Evolutionary conservation across 2,329 filamentous ascomycete genomes (phyloP).

Genomic region (Fusarium virguliforme): DNA sequence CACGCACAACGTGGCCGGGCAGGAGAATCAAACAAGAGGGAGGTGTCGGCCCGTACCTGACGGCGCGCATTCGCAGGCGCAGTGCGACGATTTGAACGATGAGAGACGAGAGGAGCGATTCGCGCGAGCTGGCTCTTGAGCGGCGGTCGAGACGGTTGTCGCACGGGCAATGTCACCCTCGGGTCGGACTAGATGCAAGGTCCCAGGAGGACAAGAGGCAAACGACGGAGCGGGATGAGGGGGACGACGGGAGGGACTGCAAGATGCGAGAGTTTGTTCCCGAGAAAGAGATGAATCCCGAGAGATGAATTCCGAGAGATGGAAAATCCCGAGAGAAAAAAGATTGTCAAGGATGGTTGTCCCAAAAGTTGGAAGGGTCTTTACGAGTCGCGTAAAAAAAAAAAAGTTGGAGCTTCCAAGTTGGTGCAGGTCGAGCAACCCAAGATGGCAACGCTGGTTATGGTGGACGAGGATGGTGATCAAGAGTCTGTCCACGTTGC

Average conservation of each 20-base stretch:
- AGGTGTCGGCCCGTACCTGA: conserved; percentile 41
- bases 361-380: neutral
- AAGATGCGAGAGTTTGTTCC: neutral
- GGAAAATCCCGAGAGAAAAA: neutral
- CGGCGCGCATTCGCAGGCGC: conserved; percentile 39
- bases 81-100: conserved; percentile 26
- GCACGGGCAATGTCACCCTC: conserved; percentile 27
- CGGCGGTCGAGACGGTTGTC: conserved; percentile 13
- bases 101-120: conserved; percentile 17
- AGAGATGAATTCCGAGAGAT: neutral
- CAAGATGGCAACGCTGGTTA: conserved; percentile 25
- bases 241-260: conserved; percentile 20
- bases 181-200: conserved; percentile 36
- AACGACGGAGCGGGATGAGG: conserved; percentile 26
- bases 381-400: conserved; percentile 14
- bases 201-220: conserved; percentile 35
- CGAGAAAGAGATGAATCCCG: neutral
- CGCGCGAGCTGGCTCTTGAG: conserved; percentile 7
- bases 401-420: conserved; percentile 29
- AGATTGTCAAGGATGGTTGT: conserved; percentile 1
- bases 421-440: conserved; percentile 33
- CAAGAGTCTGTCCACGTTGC: neutral
- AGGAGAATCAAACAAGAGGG: conserved; percentile 8
- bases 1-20: conserved; percentile 15
- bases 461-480: conserved; percentile 33